phyloP scores from a whole-genome alignment of 352 stramenopile genomes.

The Phytophthora crassamura region DNA sequence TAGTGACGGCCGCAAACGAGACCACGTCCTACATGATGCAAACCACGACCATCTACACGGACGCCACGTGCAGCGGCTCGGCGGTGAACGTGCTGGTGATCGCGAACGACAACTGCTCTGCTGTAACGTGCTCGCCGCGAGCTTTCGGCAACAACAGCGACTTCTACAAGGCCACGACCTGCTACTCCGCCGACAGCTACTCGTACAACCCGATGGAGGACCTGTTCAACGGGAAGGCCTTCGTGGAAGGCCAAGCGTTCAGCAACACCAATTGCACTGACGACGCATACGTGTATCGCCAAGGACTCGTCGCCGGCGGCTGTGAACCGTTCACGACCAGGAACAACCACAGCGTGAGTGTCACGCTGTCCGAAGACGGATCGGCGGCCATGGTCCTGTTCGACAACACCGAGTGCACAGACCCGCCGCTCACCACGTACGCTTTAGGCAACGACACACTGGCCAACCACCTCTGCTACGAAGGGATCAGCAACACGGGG shows the following conservation, averaged over 20 bases:
- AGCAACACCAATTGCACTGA: slow-evolving; percentile 25
- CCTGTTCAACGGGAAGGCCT: slow-evolving; percentile 22
- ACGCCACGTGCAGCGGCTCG: slow-evolving; percentile 18
- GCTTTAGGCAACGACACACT: slow-evolving; percentile 21
- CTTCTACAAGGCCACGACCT: slow-evolving; percentile 19
- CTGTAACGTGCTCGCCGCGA: slow-evolving; percentile 10
- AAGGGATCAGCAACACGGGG: slow-evolving; percentile 29
- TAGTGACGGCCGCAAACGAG: neutral
- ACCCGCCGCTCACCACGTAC: slow-evolving; percentile 22
- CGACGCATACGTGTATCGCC: slow-evolving; percentile 21
- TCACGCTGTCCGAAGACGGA: slow-evolving; percentile 16
- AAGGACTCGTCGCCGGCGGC: slow-evolving; percentile 18
- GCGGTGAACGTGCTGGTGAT: slow-evolving; percentile 24
- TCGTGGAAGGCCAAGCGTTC: slow-evolving; percentile 29
- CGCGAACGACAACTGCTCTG: slow-evolving; percentile 21
- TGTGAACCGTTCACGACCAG: slow-evolving; percentile 26
- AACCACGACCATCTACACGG: slow-evolving; percentile 26
- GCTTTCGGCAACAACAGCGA: slow-evolving; percentile 21
- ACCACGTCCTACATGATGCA: slow-evolving; percentile 32
- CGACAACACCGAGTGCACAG: slow-evolving; percentile 24
- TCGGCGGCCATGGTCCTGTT: slow-evolving; percentile 22
- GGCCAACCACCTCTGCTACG: slow-evolving; percentile 25
- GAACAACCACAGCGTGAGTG: slow-evolving; percentile 27
- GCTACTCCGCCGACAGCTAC: slow-evolving; percentile 25
- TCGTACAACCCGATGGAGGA: slow-evolving; percentile 30